phyloP scores from a whole-genome alignment of 2,329 filamentous ascomycete species.

The Sporothrix variecibatus region DNA sequence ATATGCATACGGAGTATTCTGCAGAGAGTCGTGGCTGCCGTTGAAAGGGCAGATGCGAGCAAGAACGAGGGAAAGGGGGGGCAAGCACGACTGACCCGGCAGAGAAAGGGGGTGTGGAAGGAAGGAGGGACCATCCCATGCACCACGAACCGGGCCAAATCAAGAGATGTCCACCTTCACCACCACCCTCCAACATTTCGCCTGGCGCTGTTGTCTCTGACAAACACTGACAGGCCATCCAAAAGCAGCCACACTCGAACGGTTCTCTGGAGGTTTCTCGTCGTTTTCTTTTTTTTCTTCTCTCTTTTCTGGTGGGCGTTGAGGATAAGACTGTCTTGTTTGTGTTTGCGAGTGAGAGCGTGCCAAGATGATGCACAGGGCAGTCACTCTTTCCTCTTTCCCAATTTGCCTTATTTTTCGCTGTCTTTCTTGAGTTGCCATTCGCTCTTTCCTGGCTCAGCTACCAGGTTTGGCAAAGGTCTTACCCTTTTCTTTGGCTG shows the following conservation, averaged over 20 bases:
- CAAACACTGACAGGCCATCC: background rate
- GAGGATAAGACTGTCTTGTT: background rate
- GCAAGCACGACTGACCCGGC: conserved; percentile 18
- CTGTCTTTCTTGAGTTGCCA: background rate
- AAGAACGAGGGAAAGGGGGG: conserved; percentile 21
- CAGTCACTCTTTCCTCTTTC: background rate
- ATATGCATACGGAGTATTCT: conserved; percentile 40
- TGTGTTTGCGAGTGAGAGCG: background rate
- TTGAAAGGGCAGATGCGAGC: conserved; percentile 42
- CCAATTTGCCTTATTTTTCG: conserved; percentile 6
- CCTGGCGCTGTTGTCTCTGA: background rate
- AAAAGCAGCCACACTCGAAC: background rate
- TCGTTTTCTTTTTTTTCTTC: too few relatives aligned
- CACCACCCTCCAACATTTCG: conserved; percentile 18
- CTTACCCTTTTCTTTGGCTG: background rate
- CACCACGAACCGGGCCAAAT: conserved; percentile 18
- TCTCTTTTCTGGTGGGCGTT: background rate
- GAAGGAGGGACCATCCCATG: background rate
- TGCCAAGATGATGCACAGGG: background rate
- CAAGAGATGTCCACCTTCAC: conserved; percentile 16
- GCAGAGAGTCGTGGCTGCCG: conserved; percentile 50
- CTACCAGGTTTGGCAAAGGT: background rate
- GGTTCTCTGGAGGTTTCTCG: background rate
- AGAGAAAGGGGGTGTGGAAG: conserved; percentile 15
- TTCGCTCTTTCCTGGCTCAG: background rate